Evolutionary conservation across 257 asterid species (phyloP), one percentile per base, ranked within the genome.

Genomic region (Jaltomata sinuosa): DNA sequence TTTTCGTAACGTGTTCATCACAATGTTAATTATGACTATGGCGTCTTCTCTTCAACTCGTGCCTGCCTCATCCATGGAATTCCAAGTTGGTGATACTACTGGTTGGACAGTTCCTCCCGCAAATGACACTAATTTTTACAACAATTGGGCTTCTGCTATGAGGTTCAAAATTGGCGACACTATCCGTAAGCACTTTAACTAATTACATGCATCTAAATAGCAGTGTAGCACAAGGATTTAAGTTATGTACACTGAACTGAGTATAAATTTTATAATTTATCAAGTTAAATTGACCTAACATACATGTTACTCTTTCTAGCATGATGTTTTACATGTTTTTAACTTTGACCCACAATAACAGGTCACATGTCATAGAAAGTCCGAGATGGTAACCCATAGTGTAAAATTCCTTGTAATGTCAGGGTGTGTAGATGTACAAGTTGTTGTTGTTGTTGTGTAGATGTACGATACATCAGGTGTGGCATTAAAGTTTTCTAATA

Each of bases 21-120:
- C 57, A 74, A 25, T 88, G n/a, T 47, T 88, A 31, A 29, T 62
- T 21, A 6, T 85, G 45, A 6, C 72, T 14, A 38, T 85, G 8
- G 72, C 74, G 47, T 80, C 83, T 16, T 82, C 86, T 10, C 49
- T 71, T 79, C 79, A 82, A 69, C 21, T 84, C 36, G 3, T 55
- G 45, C 29, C 10, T 47, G 84, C 52, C 47, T 84, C 84, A 25
- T 88, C 91, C 53, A 80, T 88, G 21, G 94, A 94, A 86, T 92
- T 90, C 11, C 88, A 88, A 74, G 97, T 90, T 2, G 96, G 93
- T 0, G 95, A 87, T 72, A 83, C 87, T 12, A n/a, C 19, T 7
- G 95, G 97, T 21, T 93, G 97, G 98, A 53, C 81, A 12, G 92
- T 93, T 10, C 98, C 97, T 0, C 91, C 84, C 2, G 38, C 81